Conservation (phyloP, 2,329 filamentous ascomycete genomes). For the Paraphoma chrysanthemicola region DNA sequence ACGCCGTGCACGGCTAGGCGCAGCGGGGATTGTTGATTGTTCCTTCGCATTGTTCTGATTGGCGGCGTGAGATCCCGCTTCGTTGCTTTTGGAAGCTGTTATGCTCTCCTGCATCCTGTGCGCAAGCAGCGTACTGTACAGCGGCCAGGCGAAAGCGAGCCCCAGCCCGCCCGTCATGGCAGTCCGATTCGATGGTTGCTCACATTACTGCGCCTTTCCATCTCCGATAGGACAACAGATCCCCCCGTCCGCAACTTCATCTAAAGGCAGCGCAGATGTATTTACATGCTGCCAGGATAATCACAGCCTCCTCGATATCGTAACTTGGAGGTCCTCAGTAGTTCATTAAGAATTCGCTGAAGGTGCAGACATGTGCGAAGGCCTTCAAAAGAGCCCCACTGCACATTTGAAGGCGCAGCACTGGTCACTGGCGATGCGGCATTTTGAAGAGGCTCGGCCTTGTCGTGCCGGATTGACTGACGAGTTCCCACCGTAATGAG, state of each 20-base stretch:
- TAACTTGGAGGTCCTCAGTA: too few relatives aligned
- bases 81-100: conserved; percentile 23
- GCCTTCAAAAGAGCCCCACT: too few relatives aligned
- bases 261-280: too few relatives aligned
- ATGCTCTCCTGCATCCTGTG: neutral
- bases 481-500: conserved; percentile 15
- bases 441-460: neutral
- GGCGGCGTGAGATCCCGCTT: conserved; percentile 9
- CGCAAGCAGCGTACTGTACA: neutral
- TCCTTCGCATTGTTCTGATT: conserved; percentile 6
- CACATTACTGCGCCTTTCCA: neutral
- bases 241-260: too few relatives aligned
- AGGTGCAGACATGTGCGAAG: too few relatives aligned
- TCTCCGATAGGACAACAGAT: too few relatives aligned
- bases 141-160: neutral
- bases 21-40: conserved; percentile 10
- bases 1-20: neutral
- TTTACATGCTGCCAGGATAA: too few relatives aligned
- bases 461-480: conserved; percentile 1
- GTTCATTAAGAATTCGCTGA: too few relatives aligned
- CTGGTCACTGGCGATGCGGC: neutral
- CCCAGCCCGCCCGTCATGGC: neutral
- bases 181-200: neutral
- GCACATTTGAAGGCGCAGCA: too few relatives aligned
- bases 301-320: too few relatives aligned